These are phyloP conservation scores for Claviceps citrina DNA, from an alignment of 2,329 filamentous ascomycete genomes.

Conservation along the genomic window DNA sequence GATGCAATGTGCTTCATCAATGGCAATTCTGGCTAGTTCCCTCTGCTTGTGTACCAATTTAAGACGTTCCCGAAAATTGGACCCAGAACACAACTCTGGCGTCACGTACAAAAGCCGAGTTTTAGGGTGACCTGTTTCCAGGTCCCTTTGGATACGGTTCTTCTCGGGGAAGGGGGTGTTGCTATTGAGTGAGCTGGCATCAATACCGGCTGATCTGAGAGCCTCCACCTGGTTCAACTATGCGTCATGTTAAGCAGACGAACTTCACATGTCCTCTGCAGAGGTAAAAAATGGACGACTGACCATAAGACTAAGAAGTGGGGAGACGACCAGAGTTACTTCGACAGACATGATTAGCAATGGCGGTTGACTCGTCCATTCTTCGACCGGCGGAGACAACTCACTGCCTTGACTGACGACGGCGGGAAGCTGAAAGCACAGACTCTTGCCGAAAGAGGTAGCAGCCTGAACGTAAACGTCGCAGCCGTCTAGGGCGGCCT, in stretches of 20 bases:
- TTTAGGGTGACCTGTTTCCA: slow-evolving; percentile 73
- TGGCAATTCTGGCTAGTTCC: slow-evolving; percentile 73
- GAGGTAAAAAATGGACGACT: slow-evolving; percentile 7
- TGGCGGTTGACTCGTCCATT: background rate
- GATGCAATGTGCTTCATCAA: slow-evolving; percentile 94
- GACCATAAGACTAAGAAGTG: slow-evolving; percentile 78
- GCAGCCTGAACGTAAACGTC: slow-evolving; percentile 92
- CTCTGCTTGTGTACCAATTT: slow-evolving; percentile 60
- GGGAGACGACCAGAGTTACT: slow-evolving; percentile 86
- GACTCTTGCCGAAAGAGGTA: slow-evolving; percentile 79
- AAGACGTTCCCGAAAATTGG: slow-evolving; percentile 62
- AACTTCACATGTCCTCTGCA: slow-evolving; percentile 2
- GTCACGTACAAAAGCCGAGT: slow-evolving; percentile 84
- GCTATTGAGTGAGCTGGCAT: slow-evolving; percentile 76
- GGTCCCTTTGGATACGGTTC: slow-evolving; percentile 57
- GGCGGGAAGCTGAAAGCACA: slow-evolving; percentile 85
- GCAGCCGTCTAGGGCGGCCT: slow-evolving; percentile 61
- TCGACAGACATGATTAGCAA: slow-evolving; percentile 5
- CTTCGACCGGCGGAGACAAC: slow-evolving; percentile 19
- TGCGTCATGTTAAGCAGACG: background rate
- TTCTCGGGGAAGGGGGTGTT: slow-evolving; percentile 53
- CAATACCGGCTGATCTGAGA: slow-evolving; percentile 56
- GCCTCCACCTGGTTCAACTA: slow-evolving; percentile 86
- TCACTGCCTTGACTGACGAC: slow-evolving; percentile 73
- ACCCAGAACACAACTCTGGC: slow-evolving; percentile 68